Percentiles rank a stretch among this genome's conserved stretches.
Conservation (phyloP, 148 eudicot species). For the Silene latifolia region DNA sequence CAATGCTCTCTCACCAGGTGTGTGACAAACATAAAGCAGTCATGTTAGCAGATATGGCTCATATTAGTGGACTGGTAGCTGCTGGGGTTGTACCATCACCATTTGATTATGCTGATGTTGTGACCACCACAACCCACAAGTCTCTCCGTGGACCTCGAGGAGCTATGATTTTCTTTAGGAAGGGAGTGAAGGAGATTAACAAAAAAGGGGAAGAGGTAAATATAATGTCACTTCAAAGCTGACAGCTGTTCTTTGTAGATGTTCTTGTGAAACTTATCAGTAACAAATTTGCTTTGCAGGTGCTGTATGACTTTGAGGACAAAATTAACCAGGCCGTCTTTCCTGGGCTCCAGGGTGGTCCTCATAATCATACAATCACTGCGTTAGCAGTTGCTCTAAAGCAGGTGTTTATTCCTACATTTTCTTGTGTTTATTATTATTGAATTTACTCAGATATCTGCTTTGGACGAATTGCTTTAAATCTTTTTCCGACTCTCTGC, state of each 20-base stretch:
- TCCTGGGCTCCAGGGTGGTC: slow-evolving; percentile 99
- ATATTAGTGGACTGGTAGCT: slow-evolving; percentile 94
- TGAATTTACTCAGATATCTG: neutral
- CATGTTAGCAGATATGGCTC: slow-evolving; percentile 96
- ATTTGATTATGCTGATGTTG: slow-evolving; percentile 93
- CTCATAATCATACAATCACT: slow-evolving; percentile 95
- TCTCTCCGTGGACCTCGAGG: slow-evolving; percentile 98
- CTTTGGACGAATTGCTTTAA: neutral
- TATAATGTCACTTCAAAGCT: neutral
- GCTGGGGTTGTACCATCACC: slow-evolving; percentile 91
- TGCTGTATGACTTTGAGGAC: slow-evolving; percentile 90
- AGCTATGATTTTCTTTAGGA: slow-evolving; percentile 94
- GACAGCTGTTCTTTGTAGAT: slow-evolving; percentile 5
- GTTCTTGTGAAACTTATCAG: neutral
- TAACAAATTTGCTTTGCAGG: slow-evolving; percentile 35
- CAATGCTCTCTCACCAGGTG: slow-evolving; percentile 40
- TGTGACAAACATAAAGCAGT: slow-evolving; percentile 95
- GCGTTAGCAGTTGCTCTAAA: slow-evolving; percentile 94
- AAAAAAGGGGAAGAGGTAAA: slow-evolving; percentile 90
- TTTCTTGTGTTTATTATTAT: neutral
- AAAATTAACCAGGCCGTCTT: slow-evolving; percentile 95
- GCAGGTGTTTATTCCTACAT: slow-evolving; percentile 48
- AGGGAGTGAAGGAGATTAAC: slow-evolving; percentile 83
- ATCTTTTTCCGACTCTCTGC: neutral
- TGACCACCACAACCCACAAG: slow-evolving; percentile 96